Evolutionary conservation across 179 eudicot species (phyloP), one percentile per base, ranked within the genome.

Genomic region (Heliamphora pulchella): DNA sequence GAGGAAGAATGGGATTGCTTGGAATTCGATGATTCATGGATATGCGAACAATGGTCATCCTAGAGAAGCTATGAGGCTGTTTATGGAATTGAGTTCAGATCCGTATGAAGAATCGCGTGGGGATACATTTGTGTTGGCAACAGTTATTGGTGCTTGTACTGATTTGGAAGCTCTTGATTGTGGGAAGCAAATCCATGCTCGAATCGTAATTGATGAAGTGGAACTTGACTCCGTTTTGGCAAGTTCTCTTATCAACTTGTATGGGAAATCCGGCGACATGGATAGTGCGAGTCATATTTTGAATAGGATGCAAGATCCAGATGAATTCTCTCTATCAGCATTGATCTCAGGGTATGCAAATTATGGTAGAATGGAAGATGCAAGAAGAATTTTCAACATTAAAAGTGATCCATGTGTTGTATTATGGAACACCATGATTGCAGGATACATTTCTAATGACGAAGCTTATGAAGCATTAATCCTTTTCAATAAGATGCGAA

Each of bases 21-120:
- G 92, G 93, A 92, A 91, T 85, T 87, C 91, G 14, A 85, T 94
- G 87, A 91, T 96, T 78, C 98, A 94, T 87, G 98, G 93, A 80
- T 91, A 91, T 81, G 94, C 88, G 15, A 84, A 83, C 14, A 69
- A 76, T 78, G 96, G 94, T 83, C 63, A 17, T 80, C 84, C 91
- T 8, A 47, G 80, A 80, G 89, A 94, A 81, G 93, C 97, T 47
- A 65, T 96, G 81, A 88, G 86, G 78, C 18, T 94, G 87, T 92
- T 94, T 41, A 92, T 83, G 79, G 89, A 86, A 59, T 71, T 90
- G 85, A 85, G 75, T 64, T 85, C 80, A 71, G 87, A 87, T 76
- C 76, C 47, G 4, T 48, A 10, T 61, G 92, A 82, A 78, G 80
- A 10, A 67, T 84, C 83, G 22, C 79, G 84, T 72, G 81, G 77